Evolutionary conservation across 78 protist species (phyloP).

Genomic region (Dictyostelium discoideum): DNA sequence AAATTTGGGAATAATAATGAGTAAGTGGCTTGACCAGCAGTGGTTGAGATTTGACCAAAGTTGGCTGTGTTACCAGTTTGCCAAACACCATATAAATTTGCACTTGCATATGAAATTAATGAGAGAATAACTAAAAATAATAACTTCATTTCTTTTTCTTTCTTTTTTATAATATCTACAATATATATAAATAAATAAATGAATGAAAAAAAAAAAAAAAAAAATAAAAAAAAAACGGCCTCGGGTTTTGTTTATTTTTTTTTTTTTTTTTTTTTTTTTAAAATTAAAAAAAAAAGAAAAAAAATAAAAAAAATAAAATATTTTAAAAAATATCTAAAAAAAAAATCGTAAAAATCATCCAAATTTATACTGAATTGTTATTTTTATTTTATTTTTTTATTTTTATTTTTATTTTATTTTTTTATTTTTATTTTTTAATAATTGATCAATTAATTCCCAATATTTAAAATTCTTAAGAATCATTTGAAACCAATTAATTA

Average conservation of each 20-base stretch:
- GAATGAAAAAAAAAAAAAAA: neutral
- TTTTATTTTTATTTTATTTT: no score
- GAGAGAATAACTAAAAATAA: neutral
- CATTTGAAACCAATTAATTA: neutral
- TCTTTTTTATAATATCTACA: neutral
- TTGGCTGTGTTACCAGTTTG: slow-evolving; percentile 13
- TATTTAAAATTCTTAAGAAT: no score
- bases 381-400: no score
- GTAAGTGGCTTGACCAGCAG: slow-evolving; percentile 16
- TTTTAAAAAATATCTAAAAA: neutral
- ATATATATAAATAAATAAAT: neutral
- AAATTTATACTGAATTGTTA: neutral
- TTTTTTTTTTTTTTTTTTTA: neutral
- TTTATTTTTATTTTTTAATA: no score
- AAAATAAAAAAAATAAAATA: neutral
- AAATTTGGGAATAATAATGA: slow-evolving; percentile 51
- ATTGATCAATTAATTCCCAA: no score
- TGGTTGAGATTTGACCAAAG: slow-evolving; percentile 19
- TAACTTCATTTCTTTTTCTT: neutral
- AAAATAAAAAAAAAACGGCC: neutral
- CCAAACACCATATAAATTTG: slow-evolving; percentile 69
- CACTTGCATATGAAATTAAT: neutral
- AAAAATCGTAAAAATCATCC: neutral
- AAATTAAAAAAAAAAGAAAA: neutral
- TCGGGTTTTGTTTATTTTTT: neutral